Percentiles rank a stretch among this genome's conserved stretches.
Evolutionary conservation across 225 moss, liverwort and hornwort species (phyloP).

Genomic region (Bryoerythrophyllum caledonicum): DNA sequence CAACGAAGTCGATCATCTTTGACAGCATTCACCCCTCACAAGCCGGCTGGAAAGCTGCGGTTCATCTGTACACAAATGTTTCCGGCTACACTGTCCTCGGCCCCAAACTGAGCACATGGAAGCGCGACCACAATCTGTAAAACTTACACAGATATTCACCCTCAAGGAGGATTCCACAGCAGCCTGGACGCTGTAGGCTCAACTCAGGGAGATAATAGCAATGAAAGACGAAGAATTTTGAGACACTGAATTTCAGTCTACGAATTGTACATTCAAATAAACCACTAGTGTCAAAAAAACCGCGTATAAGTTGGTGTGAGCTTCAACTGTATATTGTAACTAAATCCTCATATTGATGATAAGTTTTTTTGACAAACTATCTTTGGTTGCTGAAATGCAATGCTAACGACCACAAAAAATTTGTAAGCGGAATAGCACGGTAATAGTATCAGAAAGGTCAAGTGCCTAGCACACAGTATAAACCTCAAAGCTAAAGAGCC

Average conservation of each 20-base stretch:
- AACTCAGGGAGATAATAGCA: too few species aligned
- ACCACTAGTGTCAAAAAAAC: neutral
- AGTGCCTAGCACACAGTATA: too few species aligned
- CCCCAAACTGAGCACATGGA: constrained; percentile 46
- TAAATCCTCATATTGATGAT: neutral
- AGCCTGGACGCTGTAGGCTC: too few species aligned
- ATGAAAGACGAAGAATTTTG: too few species aligned
- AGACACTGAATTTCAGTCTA: too few species aligned
- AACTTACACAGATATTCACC: too few species aligned
- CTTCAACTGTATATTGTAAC: constrained; percentile 11
- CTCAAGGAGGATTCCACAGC: too few species aligned
- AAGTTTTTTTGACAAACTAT: constrained; percentile 10
- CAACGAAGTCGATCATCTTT: constrained; percentile 49
- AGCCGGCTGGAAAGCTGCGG: constrained; percentile 48
- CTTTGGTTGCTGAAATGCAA: constrained; percentile 16
- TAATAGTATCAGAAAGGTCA: neutral
- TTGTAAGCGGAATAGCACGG: neutral
- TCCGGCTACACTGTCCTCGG: constrained; percentile 50
- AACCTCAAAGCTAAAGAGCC: constrained; percentile 18
- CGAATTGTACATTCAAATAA: neutral
- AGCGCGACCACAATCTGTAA: too few species aligned
- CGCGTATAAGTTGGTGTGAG: constrained; percentile 2
- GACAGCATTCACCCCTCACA: constrained; percentile 55
- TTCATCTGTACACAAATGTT: constrained; percentile 37
- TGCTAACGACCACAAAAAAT: too few species aligned